These are phyloP conservation scores for Sordaria brevicollis DNA, from an alignment of 495 filamentous ascomycete species.

Conservation along the genomic window DNA sequence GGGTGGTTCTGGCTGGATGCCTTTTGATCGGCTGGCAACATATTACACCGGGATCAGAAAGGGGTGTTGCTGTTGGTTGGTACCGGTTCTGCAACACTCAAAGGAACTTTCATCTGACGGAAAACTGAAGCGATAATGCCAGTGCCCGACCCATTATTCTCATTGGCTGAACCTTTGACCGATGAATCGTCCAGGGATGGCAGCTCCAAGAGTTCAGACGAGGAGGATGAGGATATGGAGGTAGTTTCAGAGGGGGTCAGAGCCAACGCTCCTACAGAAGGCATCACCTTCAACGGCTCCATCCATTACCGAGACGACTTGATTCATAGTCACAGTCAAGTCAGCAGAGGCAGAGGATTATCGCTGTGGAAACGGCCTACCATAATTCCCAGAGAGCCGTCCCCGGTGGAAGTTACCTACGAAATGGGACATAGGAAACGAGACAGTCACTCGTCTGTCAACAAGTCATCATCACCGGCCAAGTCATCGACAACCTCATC, in stretches of 20 bases:
- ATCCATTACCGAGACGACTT: neutral
- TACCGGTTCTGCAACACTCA: neutral
- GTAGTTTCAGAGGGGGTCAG: neutral
- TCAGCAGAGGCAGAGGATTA: neutral
- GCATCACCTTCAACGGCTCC: neutral
- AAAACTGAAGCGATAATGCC: neutral
- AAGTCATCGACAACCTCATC: neutral
- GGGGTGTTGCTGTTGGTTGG: neutral
- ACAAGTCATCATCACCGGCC: neutral
- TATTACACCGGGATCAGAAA: neutral
- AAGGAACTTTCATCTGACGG: neutral
- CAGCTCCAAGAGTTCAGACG: neutral
- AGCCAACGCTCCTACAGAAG: neutral
- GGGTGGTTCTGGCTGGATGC: neutral
- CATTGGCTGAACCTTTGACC: neutral
- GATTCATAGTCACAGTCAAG: neutral
- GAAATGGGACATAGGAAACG: neutral
- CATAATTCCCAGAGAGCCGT: neutral
- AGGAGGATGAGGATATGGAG: neutral
- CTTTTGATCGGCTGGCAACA: neutral
- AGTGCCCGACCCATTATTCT: neutral
- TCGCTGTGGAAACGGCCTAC: neutral
- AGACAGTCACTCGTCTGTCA: neutral
- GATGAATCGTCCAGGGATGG: neutral
- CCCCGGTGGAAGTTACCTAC: neutral